phyloP scores from a whole-genome alignment of 208 protist species.

The Zelonia costaricensis region DNA sequence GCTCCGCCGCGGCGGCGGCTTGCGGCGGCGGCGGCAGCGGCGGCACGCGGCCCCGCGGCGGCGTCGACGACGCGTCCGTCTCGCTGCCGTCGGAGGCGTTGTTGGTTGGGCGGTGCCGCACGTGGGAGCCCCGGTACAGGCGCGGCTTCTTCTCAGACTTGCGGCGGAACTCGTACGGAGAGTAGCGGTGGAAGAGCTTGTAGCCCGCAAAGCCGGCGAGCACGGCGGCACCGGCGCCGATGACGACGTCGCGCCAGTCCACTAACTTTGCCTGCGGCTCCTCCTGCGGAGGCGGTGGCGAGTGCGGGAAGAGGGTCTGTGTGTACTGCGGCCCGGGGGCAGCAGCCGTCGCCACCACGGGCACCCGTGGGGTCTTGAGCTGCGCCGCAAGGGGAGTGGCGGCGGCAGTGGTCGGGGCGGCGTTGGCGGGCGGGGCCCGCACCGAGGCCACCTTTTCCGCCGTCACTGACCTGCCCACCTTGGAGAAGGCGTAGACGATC shows the following conservation, averaged over 20 bases:
- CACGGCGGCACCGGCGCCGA: slow-evolving; percentile 61
- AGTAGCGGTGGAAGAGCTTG: slow-evolving; percentile 77
- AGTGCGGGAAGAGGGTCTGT: slow-evolving; percentile 48
- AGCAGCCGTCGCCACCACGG: not conserved
- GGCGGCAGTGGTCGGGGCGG: not conserved
- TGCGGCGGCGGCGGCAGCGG: slow-evolving; percentile 24
- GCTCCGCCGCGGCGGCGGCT: slow-evolving; percentile 8
- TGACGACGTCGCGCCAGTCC: slow-evolving; percentile 85
- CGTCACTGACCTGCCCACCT: slow-evolving; percentile 48
- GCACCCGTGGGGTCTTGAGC: slow-evolving; percentile 6
- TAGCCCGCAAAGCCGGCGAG: slow-evolving; percentile 47
- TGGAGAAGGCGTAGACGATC: slow-evolving; percentile 63
- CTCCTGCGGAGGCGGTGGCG: slow-evolving; percentile 30
- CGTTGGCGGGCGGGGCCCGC: slow-evolving; percentile 7
- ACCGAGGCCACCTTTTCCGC: slow-evolving; percentile 44
- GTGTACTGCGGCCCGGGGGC: slow-evolving; percentile 22
- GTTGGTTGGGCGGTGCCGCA: not conserved
- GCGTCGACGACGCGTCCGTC: slow-evolving; percentile 15
- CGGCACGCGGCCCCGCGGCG: slow-evolving; percentile 3
- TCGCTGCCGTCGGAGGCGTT: slow-evolving; percentile 30
- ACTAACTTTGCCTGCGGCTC: slow-evolving; percentile 13
- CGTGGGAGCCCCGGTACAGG: slow-evolving; percentile 7
- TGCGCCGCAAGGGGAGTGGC: slow-evolving; percentile 1
- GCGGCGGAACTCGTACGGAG: slow-evolving; percentile 78
- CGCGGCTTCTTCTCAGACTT: slow-evolving; percentile 47